phyloP scores from a whole-genome alignment of 1,284 basidiomycete genomes.

The Pseudozyma thailandica region DNA sequence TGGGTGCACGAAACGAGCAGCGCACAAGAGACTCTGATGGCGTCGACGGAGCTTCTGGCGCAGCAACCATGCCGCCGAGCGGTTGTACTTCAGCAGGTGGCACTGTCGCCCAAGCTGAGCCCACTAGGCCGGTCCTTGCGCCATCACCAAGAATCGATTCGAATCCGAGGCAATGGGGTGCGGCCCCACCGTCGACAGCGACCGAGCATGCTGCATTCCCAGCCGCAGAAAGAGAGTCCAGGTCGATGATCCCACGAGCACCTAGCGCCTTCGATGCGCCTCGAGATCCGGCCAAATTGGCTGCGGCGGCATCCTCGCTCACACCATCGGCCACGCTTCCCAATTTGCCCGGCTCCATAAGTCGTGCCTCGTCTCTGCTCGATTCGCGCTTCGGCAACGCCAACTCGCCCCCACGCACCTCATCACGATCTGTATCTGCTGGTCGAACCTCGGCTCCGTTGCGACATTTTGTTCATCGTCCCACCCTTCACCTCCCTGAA shows the following conservation, averaged over 20 bases:
- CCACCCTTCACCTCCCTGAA: constrained; percentile 56
- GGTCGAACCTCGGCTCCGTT: constrained; percentile 47
- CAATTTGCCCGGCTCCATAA: constrained; percentile 28
- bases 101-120: background rate
- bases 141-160: constrained; percentile 38
- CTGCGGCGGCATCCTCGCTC: constrained; percentile 26
- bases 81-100: background rate
- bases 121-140: constrained; percentile 10
- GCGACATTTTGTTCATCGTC: constrained; percentile 65
- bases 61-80: background rate
- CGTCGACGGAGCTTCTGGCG: background rate
- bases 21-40: background rate
- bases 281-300: constrained; percentile 48
- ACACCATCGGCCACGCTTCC: constrained; percentile 34
- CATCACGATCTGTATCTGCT: constrained; percentile 24
- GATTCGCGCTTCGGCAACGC: constrained; percentile 37
- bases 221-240: constrained; percentile 7
- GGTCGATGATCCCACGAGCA: constrained; percentile 24
- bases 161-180: constrained; percentile 7
- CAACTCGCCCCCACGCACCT: constrained; percentile 47
- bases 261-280: constrained; percentile 50
- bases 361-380: constrained; percentile 27
- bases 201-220: background rate
- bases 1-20: background rate
- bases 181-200: background rate